A percentile compares a stretch with the other conserved stretches of the same genome.
phyloP scores from a whole-genome alignment of 495 filamentous ascomycete species.

The Bacidia rubella region DNA sequence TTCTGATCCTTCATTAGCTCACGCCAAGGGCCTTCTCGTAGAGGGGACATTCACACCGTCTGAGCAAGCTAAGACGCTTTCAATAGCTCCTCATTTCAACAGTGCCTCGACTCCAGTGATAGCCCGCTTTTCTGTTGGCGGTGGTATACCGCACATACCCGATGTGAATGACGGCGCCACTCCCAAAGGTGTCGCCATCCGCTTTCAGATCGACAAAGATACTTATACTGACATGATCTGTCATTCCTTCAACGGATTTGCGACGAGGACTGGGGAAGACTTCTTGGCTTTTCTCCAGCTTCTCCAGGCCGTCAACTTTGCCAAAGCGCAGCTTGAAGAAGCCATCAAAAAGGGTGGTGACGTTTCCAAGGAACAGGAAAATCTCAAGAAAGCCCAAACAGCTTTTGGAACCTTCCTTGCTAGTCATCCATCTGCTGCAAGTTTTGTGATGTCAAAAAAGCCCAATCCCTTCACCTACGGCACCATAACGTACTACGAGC shows the following conservation, averaged over 20 bases:
- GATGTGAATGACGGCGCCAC: conserved; percentile 9
- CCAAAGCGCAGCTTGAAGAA: neutral
- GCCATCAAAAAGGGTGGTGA: conserved; percentile 4
- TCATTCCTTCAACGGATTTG: conserved; percentile 10
- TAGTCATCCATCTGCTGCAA: conserved; percentile 8
- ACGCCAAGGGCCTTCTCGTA: conserved; percentile 10
- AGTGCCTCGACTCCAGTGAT: conserved; percentile 8
- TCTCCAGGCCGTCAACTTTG: conserved; percentile 3
- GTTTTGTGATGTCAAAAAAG: conserved; percentile 2
- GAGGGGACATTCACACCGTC: conserved; percentile 8
- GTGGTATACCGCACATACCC: conserved; percentile 5
- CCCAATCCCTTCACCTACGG: conserved; percentile 8
- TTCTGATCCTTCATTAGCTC: too few relatives aligned
- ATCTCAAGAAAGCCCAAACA: conserved; percentile 8
- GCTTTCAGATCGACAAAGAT: conserved; percentile 7
- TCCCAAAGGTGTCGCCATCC: conserved; percentile 10
- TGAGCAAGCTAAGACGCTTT: conserved; percentile 7
- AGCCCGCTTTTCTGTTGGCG: conserved; percentile 8
- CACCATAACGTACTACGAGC: too few relatives aligned
- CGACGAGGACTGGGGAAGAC: conserved; percentile 8
- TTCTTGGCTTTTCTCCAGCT: conserved; percentile 8
- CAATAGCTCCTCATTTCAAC: conserved; percentile 10
- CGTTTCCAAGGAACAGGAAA: conserved; percentile 7
- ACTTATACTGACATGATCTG: conserved; percentile 5
- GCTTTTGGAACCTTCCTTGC: conserved; percentile 8